Conservation (phyloP, 495 filamentous ascomycete genomes). For the Cercophora scortea region DNA sequence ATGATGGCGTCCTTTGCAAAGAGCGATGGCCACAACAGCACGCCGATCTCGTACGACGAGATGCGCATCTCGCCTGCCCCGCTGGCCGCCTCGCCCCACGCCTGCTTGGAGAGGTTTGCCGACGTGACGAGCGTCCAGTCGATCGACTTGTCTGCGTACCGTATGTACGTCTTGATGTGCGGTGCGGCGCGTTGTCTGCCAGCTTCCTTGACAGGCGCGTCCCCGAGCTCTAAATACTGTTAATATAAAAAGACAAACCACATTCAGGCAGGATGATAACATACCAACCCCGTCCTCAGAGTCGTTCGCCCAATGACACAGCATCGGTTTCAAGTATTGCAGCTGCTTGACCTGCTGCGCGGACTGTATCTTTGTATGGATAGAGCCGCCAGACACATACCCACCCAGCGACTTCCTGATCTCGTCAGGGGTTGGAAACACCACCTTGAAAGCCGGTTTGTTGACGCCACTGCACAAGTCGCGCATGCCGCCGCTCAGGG, state of each 20-base stretch:
- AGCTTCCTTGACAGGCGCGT: constrained; percentile 20
- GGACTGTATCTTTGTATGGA: constrained; percentile 72
- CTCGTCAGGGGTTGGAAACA: constrained; percentile 75
- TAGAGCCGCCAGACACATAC: constrained; percentile 68
- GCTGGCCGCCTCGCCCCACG: constrained; percentile 65
- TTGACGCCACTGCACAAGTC: neutral
- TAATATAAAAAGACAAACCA: neutral
- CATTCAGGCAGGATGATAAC: constrained; percentile 1
- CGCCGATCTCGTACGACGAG: constrained; percentile 79
- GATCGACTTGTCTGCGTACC: constrained; percentile 51
- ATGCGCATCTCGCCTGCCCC: constrained; percentile 54
- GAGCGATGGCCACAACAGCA: constrained; percentile 75
- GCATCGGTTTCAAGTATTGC: constrained; percentile 58
- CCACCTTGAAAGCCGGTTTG: constrained; percentile 43
- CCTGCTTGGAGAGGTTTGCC: constrained; percentile 82
- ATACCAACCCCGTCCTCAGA: constrained; percentile 29
- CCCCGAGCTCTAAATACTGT: constrained; percentile 1
- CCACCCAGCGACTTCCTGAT: constrained; percentile 75
- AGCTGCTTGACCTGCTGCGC: constrained; percentile 66
- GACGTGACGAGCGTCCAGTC: constrained; percentile 86
- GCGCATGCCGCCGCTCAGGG: constrained; percentile 28
- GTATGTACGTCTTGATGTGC: constrained; percentile 86
- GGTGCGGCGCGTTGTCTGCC: constrained; percentile 74
- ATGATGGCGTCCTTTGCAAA: constrained; percentile 50
- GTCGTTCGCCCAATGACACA: constrained; percentile 63